Conservation (phyloP, 2,329 filamentous ascomycete genomes). For the Passalora sequoiae region DNA sequence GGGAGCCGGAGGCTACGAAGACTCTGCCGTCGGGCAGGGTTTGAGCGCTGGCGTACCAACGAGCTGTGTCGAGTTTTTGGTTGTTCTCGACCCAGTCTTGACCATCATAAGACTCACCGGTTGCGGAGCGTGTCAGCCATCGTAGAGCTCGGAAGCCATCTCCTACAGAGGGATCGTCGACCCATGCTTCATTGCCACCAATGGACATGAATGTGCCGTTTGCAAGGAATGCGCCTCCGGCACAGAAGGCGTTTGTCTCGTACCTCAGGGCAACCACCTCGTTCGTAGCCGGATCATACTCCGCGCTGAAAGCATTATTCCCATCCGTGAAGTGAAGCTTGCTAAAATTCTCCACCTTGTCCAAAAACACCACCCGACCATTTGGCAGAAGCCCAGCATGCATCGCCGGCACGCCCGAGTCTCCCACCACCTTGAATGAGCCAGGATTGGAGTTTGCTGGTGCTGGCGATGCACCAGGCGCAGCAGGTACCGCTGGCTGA, state of each 20-base stretch:
- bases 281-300: conserved; percentile 53
- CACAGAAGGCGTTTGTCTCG: conserved; percentile 58
- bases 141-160: conserved; percentile 57
- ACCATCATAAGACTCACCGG: conserved; percentile 44
- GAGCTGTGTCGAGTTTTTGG: conserved; percentile 49
- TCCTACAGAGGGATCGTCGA: conserved; percentile 52
- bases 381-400: conserved; percentile 57
- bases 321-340: conserved; percentile 51
- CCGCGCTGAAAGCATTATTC: conserved; percentile 55
- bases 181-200: conserved; percentile 54
- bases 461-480: conserved; percentile 43
- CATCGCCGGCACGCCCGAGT: conserved; percentile 60
- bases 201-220: conserved; percentile 53
- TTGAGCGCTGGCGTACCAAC: conserved; percentile 58
- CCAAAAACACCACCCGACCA: conserved; percentile 55
- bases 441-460: conserved; percentile 44
- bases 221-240: conserved; percentile 54
- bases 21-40: conserved; percentile 52
- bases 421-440: conserved; percentile 47
- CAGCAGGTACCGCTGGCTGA: conserved; percentile 36
- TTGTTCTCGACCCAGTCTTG: conserved; percentile 52
- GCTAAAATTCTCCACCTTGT: conserved; percentile 60
- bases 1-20: conserved; percentile 56
- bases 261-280: conserved; percentile 45
- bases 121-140: conserved; percentile 47